Evolutionary conservation across 768 basidiomycete species (phyloP).

Genomic region (Trametes meyenii): DNA sequence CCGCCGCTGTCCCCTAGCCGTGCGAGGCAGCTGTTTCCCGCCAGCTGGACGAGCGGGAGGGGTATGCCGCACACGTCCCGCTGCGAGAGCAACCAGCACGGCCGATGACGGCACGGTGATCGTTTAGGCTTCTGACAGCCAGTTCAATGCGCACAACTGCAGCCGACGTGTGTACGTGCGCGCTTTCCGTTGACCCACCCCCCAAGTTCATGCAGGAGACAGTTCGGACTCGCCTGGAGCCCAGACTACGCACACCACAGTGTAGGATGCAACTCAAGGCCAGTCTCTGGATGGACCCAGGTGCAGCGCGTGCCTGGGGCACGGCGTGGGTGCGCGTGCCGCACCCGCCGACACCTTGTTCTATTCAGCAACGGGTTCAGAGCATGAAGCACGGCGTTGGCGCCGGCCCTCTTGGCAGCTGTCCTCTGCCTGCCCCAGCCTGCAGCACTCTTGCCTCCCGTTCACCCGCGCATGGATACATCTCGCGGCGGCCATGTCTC

Average conservation of each 20-base stretch:
- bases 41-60: too few relatives aligned
- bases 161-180: background rate
- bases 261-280: too few relatives aligned
- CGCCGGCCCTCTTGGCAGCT: conserved; percentile 15
- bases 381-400: background rate
- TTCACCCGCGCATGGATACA: too few relatives aligned
- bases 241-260: background rate
- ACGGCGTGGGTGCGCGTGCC: background rate
- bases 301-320: background rate
- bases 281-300: background rate
- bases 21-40: too few relatives aligned
- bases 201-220: background rate
- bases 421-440: conserved; percentile 4
- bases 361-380: background rate
- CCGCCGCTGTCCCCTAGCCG: background rate
- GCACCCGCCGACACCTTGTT: background rate
- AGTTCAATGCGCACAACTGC: background rate
- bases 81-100: background rate
- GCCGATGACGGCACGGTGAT: background rate
- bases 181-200: background rate
- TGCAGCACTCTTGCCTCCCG: too few relatives aligned
- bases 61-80: background rate
- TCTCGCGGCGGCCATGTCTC: too few relatives aligned
- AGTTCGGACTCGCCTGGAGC: background rate
- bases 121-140: conserved; percentile 10